Evolutionary conservation across 129 eudicot species (phyloP).

Genomic region (Flaveria linearis): DNA sequence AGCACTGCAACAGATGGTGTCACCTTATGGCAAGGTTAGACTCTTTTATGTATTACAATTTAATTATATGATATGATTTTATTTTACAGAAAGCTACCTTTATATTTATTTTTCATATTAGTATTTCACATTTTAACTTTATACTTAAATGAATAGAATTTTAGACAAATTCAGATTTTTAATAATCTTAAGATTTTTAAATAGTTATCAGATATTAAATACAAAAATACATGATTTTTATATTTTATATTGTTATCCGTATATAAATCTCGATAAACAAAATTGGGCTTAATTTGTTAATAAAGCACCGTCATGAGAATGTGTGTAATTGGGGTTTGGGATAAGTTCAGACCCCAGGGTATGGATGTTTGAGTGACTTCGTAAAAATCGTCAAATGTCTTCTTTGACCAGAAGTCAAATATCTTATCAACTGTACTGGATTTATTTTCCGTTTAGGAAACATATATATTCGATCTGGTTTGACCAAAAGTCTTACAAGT

Average conservation of each 20-base stretch:
- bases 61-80: no score
- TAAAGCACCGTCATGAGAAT: constrained; percentile 37
- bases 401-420: constrained; percentile 43
- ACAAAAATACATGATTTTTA: background rate
- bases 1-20: constrained; percentile 76
- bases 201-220: background rate
- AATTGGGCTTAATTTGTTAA: constrained; percentile 2
- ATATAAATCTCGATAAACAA: constrained; percentile 20
- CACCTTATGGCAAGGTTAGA: constrained; percentile 80
- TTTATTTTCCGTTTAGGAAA: no score
- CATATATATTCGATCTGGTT: background rate
- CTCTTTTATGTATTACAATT: background rate
- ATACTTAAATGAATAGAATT: no score
- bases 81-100: no score
- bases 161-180: no score
- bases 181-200: no score
- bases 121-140: no score
- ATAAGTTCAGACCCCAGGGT: constrained; percentile 40
- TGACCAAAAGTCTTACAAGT: constrained; percentile 34
- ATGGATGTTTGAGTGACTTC: constrained; percentile 49
- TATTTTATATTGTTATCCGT: background rate
- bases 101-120: no score
- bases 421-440: constrained; percentile 4
- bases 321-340: constrained; percentile 42
- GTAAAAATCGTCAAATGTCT: constrained; percentile 40